phyloP scores from a whole-genome alignment of 2,329 filamentous ascomycete genomes.

The Teratosphaeriaceae sp. region DNA sequence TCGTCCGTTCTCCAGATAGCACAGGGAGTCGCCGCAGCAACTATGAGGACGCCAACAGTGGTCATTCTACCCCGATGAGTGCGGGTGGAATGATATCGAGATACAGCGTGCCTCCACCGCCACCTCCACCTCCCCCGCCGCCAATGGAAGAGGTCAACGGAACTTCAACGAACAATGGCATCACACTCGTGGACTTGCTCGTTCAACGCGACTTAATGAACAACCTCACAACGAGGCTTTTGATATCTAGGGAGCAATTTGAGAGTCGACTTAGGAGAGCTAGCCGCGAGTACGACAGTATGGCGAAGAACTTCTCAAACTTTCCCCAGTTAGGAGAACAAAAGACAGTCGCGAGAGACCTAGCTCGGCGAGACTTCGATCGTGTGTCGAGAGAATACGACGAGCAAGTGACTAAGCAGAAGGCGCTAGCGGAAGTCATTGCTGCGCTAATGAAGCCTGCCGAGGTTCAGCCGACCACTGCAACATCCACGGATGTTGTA shows the following conservation, averaged over 20 bases:
- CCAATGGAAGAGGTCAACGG: background rate
- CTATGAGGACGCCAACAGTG: slow-evolving; percentile 8
- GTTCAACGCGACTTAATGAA: too few species aligned
- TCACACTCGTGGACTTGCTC: too few species aligned
- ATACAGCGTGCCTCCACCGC: background rate
- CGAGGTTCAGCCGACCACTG: slow-evolving; percentile 2
- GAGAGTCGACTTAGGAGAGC: slow-evolving; percentile 1
- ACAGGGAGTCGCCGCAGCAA: background rate
- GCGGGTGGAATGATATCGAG: background rate
- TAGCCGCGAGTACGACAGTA: background rate
- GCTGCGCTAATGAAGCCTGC: slow-evolving; percentile 3
- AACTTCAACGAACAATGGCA: background rate
- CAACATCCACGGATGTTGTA: background rate
- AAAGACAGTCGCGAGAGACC: slow-evolving; percentile 3
- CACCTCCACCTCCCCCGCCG: background rate
- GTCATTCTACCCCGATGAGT: slow-evolving; percentile 8
- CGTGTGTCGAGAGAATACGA: slow-evolving; percentile 1
- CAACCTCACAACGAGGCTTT: background rate
- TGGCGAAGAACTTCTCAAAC: background rate
- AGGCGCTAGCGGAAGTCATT: background rate
- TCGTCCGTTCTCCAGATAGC: slow-evolving; percentile 6
- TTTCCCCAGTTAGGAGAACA: slow-evolving; percentile 10
- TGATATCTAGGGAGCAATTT: background rate
- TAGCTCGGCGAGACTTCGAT: background rate
- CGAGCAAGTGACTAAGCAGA: background rate